phyloP scores from a whole-genome alignment of 768 basidiomycete genomes.

The Boletus pseudo-olivaceus region DNA sequence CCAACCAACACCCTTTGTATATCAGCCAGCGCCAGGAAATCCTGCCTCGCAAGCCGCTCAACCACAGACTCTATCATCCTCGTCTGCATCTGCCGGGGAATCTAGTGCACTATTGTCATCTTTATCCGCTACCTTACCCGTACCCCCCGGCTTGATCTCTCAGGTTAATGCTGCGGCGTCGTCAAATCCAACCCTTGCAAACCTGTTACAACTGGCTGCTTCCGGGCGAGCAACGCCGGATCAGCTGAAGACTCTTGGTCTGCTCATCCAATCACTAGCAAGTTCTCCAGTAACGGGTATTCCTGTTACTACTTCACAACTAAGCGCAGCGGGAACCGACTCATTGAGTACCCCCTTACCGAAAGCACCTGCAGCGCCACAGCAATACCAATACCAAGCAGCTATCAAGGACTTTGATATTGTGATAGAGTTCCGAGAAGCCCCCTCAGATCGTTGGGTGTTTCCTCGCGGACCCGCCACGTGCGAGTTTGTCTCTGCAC shows the following conservation, averaged over 20 bases:
- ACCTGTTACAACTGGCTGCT: slow-evolving; percentile 62
- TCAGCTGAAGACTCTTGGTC: slow-evolving; percentile 63
- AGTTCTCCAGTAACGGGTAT: slow-evolving; percentile 8
- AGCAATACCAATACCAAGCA: slow-evolving; percentile 23
- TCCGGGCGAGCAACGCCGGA: slow-evolving; percentile 57
- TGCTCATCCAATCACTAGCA: slow-evolving; percentile 70
- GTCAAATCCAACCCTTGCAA: slow-evolving; percentile 64
- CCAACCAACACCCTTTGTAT: slow-evolving; percentile 22
- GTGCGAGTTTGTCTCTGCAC: slow-evolving; percentile 39
- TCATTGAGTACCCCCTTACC: slow-evolving; percentile 14
- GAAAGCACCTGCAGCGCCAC: slow-evolving; percentile 10
- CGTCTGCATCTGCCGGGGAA: slow-evolving; percentile 24
- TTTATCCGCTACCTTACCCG: slow-evolving; percentile 41
- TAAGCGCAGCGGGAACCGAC: background rate
- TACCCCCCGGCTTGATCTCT: slow-evolving; percentile 55
- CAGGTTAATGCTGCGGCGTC: slow-evolving; percentile 66
- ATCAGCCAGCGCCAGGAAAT: slow-evolving; percentile 25
- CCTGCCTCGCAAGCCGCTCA: slow-evolving; percentile 30
- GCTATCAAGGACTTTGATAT: slow-evolving; percentile 64
- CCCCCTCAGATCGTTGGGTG: slow-evolving; percentile 59
- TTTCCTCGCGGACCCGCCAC: slow-evolving; percentile 59
- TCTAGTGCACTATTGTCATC: slow-evolving; percentile 46
- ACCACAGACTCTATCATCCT: slow-evolving; percentile 18
- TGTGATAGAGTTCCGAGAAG: slow-evolving; percentile 67
- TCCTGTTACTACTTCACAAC: slow-evolving; percentile 8